phyloP scores from a whole-genome alignment of 2,329 filamentous ascomycete species.

The Xylaria sp. region DNA sequence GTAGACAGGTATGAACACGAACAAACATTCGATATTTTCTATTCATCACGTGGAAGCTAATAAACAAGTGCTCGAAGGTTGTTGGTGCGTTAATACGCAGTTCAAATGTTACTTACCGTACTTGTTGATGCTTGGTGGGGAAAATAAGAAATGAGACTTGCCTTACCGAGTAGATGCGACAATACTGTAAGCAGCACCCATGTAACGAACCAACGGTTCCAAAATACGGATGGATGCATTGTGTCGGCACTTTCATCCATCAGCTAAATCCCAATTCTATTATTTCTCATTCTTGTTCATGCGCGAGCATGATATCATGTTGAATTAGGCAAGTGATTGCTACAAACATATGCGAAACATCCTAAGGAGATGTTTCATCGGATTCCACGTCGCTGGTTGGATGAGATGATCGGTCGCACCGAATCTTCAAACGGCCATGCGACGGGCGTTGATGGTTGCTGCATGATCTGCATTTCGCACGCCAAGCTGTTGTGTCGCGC shows the following conservation, averaged over 20 bases:
- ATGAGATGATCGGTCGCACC: slow-evolving; percentile 19
- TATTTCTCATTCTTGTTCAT: not conserved
- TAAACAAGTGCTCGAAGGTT: not conserved
- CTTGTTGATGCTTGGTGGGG: not conserved
- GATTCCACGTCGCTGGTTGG: slow-evolving; percentile 11
- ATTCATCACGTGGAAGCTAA: slow-evolving; percentile 7
- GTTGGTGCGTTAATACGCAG: slow-evolving; percentile 3
- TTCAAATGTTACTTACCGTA: slow-evolving; percentile 5
- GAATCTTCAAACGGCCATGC: slow-evolving; percentile 25
- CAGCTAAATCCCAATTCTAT: not conserved
- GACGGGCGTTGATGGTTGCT: slow-evolving; percentile 6
- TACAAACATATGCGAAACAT: slow-evolving; percentile 29
- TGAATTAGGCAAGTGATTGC: slow-evolving; percentile 24
- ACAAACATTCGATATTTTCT: slow-evolving; percentile 4
- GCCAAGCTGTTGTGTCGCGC: slow-evolving; percentile 14
- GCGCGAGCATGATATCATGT: not conserved
- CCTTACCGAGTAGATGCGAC: not conserved
- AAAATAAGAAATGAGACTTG: not conserved
- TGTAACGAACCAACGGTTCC: not conserved
- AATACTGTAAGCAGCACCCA: not conserved
- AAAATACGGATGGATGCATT: not conserved
- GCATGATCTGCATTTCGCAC: slow-evolving; percentile 23
- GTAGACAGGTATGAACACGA: slow-evolving; percentile 2
- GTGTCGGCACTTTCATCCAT: not conserved
- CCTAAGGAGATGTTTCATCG: slow-evolving; percentile 27